Conservation (phyloP, 805 yeast genomes). For the Kodamaea jinghongensis region DNA sequence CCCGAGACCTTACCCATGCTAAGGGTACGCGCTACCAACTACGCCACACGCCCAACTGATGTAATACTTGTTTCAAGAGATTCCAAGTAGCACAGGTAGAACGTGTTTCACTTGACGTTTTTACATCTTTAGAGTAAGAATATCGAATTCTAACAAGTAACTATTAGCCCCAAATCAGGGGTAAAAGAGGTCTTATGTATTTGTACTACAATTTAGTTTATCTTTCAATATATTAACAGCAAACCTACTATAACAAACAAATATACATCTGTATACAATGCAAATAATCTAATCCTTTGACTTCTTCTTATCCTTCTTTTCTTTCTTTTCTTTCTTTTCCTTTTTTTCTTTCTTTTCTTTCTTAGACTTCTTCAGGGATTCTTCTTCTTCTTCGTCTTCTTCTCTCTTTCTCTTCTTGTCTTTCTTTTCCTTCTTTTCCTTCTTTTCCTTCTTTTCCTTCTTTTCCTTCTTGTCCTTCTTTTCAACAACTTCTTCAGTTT, state of each 20-base stretch:
- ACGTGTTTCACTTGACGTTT: no score
- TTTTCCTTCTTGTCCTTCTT: constrained; percentile 39
- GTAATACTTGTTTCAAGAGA: no score
- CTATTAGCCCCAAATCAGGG: no score
- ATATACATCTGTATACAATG: no score
- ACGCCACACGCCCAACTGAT: constrained; percentile 61
- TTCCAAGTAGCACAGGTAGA: no score
- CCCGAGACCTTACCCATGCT: constrained; percentile 80
- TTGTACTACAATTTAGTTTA: no score
- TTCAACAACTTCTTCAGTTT: constrained; percentile 28
- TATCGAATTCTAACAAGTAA: no score
- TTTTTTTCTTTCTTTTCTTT: constrained; percentile 52
- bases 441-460: constrained; percentile 43
- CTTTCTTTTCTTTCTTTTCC: constrained; percentile 48
- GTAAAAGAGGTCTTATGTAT: no score
- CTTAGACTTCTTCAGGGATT: constrained; percentile 16
- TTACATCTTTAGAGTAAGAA: no score
- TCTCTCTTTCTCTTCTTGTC: constrained; percentile 29
- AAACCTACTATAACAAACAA: no score
- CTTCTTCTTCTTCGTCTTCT: constrained; percentile 24
- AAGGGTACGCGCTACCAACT: constrained; percentile 83
- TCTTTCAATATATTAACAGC: no score
- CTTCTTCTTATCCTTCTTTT: constrained; percentile 31
- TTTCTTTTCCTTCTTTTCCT: constrained; percentile 38
- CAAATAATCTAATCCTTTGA: constrained; percentile 4